Base-by-base conservation (phyloP, 208 protist genomes). In the Wallacemonas collosoma region DNA sequence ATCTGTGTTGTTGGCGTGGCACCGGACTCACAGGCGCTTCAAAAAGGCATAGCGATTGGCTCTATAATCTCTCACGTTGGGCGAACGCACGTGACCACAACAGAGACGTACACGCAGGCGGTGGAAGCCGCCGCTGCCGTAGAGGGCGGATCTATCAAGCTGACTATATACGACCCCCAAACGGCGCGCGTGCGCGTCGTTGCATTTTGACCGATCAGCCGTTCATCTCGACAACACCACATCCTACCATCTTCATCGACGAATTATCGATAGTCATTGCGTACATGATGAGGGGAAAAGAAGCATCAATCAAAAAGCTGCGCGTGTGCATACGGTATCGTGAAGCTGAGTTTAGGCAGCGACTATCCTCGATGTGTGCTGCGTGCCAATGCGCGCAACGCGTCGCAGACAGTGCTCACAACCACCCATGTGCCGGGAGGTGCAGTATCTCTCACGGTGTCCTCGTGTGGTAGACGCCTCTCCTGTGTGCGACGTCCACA, bases 11-110 rank as follows among this genome's bases (percentile, higher is more conserved):
- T 47, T 14, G 9, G 39, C 2, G 81, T 89, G 43, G 44, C 14
- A 15, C 57, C 75, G 15, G 72, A 68, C 47, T 93, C 84, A 1
- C 38, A 38, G 8, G 81, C 82, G 3, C 70, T 62, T 8, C 41
- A 57, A n/a, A 68, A 65, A 8, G 64, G 69, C 4, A 66, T 93
- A 11, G 17, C 54, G 7, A 60, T 63, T 12, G 84, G 84, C 14
- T 76, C 65, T 38, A 80, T 93, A 67, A 79, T 93, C 26, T 88
- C 84, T 40, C 84, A 88, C 55, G 80, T 88, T 1, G 82, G 79
- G 2, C 69, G 65, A 36, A 77, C 76, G 11, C 64, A 71, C 5
- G 82, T 89, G 60, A 66, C 54, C 11, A 77, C 66, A 1, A 43
- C 54, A 7, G 54, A 65, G 9, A 77, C 67, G 12, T 76, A 68